Evolutionary conservation across 1,284 basidiomycete species (phyloP), one percentile per base, ranked within the genome.

Genomic region (Mixia osmundae): DNA sequence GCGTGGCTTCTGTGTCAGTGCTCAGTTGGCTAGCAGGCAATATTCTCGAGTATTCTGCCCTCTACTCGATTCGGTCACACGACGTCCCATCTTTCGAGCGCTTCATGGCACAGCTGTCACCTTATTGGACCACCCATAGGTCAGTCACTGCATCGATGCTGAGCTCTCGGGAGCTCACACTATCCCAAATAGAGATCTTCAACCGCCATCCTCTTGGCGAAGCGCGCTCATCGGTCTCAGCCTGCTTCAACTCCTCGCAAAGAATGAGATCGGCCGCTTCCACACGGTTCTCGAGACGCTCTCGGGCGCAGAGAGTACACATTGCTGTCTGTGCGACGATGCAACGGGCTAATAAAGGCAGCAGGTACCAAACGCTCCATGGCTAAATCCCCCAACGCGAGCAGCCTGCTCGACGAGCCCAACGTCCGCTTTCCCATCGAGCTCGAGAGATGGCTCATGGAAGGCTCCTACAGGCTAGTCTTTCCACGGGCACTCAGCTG

Each of bases 251-350:
- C 70, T 94, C 42, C 71, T 99, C 45, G 83, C 80, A 1, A 80
- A 89, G 57, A 95, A 94, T 58, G 73, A 80, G 52, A 91, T 95
- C 53, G 82, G 89, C 28, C 78, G 89, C 53, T 97, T 97, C 63
- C 91, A 99, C 57, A 91, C 83, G n/a, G 74, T 80, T n/a, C 70
- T 99, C 40, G 91, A 99, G 57, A 77, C 79, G n/a, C 68, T 97
- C 15, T 50, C 56, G 5, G 19, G 35, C n/a, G 27, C 23, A 5
- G 27, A 33, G 8, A 38, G 36, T 20, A 20, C 31, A 10, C 5
- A 8, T 18, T 47, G 5, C 16, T 44, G 25, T 38, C 39, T 10
- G 34, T 36, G n/a, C 21, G 35, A 32, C 7, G 43, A 47, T 22
- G 45, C 49, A 3, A 35, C 39, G 16, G 48, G n/a, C n/a, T n/a